Percentiles rank a stretch among this genome's conserved stretches.
These are phyloP conservation scores for Xylariaceae sp. DNA, from an alignment of 2,329 filamentous ascomycete species.

Conservation along the genomic window DNA sequence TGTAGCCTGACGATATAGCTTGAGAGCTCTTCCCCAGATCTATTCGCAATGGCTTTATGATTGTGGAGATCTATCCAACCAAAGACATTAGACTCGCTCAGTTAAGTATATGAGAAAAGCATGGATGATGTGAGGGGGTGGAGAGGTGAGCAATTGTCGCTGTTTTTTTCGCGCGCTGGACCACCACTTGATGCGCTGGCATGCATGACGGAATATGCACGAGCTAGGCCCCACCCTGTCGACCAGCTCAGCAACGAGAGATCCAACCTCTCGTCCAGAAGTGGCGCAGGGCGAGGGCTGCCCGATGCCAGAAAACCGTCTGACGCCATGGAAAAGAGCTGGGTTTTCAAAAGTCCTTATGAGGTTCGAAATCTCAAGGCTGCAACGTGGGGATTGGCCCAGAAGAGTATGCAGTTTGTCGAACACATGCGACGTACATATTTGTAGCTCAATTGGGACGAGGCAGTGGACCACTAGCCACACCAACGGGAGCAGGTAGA, in stretches of 20 bases:
- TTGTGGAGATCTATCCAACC: conserved; percentile 47
- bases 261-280: conserved; percentile 36
- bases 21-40: conserved; percentile 36
- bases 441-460: conserved; percentile 32
- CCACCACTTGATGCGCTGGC: conserved; percentile 56
- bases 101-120: conserved; percentile 44
- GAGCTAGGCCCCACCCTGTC: conserved; percentile 49
- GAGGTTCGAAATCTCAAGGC: conserved; percentile 29
- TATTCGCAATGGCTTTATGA: conserved; percentile 36
- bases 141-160: conserved; percentile 37
- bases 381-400: conserved; percentile 33
- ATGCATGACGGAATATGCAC: conserved; percentile 65
- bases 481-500: conserved; percentile 27
- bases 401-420: conserved; percentile 31
- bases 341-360: conserved; percentile 28
- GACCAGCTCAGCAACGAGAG: conserved; percentile 46
- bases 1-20: conserved; percentile 41
- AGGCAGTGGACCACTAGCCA: conserved; percentile 33
- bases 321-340: conserved; percentile 31
- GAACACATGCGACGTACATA: conserved; percentile 35
- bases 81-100: conserved; percentile 44
- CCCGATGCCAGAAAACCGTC: conserved; percentile 31
- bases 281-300: conserved; percentile 39
- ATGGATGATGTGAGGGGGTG: conserved; percentile 41
- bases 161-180: conserved; percentile 45